phyloP scores from a whole-genome alignment of 2,329 filamentous ascomycete genomes.

The Penicillium sp. region DNA sequence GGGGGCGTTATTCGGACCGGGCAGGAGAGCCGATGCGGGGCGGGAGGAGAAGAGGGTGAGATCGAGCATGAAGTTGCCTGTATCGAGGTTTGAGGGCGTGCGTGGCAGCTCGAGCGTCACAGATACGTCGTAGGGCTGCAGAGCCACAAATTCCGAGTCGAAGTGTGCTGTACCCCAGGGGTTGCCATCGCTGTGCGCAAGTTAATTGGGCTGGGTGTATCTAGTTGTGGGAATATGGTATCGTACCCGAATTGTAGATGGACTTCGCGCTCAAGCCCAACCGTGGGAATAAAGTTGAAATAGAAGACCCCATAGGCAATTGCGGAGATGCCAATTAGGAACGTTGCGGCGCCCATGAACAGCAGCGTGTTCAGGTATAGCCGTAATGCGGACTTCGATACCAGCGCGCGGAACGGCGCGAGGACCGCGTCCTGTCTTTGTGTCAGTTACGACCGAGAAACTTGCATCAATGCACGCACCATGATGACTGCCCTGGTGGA shows the following conservation, averaged over 20 bases:
- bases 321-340: conserved; percentile 51
- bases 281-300: conserved; percentile 57
- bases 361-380: conserved; percentile 56
- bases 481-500: conserved; percentile 9
- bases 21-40: conserved; percentile 29
- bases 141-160: conserved; percentile 50
- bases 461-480: conserved; percentile 6
- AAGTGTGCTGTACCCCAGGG: conserved; percentile 49
- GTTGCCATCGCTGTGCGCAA: conserved; percentile 31
- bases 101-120: conserved; percentile 68
- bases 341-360: conserved; percentile 44
- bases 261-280: conserved; percentile 53
- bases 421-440: conserved; percentile 45
- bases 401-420: conserved; percentile 46
- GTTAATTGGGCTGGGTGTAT: not conserved
- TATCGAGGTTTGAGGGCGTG: conserved; percentile 63
- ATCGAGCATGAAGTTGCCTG: conserved; percentile 92
- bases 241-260: conserved; percentile 57
- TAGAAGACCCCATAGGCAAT: conserved; percentile 61
- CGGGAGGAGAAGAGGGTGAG: conserved; percentile 56
- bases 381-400: conserved; percentile 55
- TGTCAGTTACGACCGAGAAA: conserved; percentile 13
- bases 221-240: not conserved
- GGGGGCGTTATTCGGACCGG: conserved; percentile 32
- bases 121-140: conserved; percentile 76